Evolutionary conservation across 2,329 filamentous ascomycete genomes (phyloP).

Genomic region (Purpureocillium lavendulum): DNA sequence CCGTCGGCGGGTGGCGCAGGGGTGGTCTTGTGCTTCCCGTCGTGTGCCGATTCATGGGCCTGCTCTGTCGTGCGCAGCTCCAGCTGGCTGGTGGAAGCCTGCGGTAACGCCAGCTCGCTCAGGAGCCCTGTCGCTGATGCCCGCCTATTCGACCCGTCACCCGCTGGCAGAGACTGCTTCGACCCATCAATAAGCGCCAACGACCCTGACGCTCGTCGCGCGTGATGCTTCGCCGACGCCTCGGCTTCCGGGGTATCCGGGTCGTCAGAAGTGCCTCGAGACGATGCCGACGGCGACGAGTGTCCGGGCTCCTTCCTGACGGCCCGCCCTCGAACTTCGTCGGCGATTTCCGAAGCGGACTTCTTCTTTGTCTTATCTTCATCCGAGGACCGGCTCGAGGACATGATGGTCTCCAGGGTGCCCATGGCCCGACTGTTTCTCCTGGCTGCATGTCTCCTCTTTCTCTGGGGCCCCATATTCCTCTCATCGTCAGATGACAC

Average conservation of each 20-base stretch:
- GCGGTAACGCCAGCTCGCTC: constrained; percentile 47
- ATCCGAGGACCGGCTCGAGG: constrained; percentile 54
- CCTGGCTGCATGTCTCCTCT: constrained; percentile 31
- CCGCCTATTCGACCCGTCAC: constrained; percentile 20
- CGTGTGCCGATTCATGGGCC: constrained; percentile 13
- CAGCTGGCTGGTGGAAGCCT: constrained; percentile 44
- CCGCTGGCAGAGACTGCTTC: constrained; percentile 20
- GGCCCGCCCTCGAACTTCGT: constrained; percentile 43
- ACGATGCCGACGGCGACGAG: constrained; percentile 21
- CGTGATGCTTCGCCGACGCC: constrained; percentile 10
- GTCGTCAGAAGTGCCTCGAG: constrained; percentile 19
- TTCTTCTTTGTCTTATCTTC: constrained; percentile 54
- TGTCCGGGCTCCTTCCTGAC: constrained; percentile 26
- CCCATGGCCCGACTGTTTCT: constrained; percentile 49
- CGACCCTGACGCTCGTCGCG: constrained; percentile 20
- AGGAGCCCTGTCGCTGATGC: constrained; percentile 34
- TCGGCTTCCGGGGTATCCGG: constrained; percentile 12
- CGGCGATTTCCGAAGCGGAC: constrained; percentile 46
- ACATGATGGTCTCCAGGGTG: constrained; percentile 59
- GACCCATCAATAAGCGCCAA: constrained; percentile 28
- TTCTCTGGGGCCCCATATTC: constrained; percentile 25
- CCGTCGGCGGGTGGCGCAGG: constrained; percentile 10
- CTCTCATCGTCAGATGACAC: constrained; percentile 50
- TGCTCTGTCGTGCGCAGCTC: constrained; percentile 32
- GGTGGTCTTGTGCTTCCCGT: constrained; percentile 6